Base-by-base conservation (phyloP, 2,329 filamentous ascomycete species). In the Hypoxylon sp. region DNA sequence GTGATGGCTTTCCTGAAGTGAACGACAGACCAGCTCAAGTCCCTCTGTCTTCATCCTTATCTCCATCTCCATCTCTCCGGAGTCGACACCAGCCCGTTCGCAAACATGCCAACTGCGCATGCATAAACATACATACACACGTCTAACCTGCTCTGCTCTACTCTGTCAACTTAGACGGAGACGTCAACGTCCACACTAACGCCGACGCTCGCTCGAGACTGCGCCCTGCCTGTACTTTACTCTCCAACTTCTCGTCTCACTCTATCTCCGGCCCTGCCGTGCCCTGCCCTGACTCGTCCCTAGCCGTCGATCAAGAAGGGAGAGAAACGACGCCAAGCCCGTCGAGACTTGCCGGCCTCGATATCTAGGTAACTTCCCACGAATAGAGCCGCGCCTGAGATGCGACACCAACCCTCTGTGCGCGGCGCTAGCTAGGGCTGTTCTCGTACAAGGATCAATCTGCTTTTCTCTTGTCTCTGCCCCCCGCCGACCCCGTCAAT, bases 271-370 rank as follows among this genome's bases (percentile, higher is more conserved):
- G 48, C 40, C 37, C 51, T 51, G 35, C 51, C 15, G 41, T 27
- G 48, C 45, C 21, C 27, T 29, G 24, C 15, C 24, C 24, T 29
- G 29, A 29, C 46, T 58, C 46, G 54, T 60, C 48, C 60, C 62
- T 61, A 61, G 57, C 56, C 51, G 61, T 35, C 65, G 61, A 68
- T 68, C 67, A 64, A 52, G 57, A 64, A 60, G 54, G 48, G 46
- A 46, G 55, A 58, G 63, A 65, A 64, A 65, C 62, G 56, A 46
- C 46, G 43, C 55, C 64, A 55, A 58, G 50, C 33, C 38, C 33
- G 21, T 23, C 37, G 40, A 31, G 48, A 58, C 58, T 62, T 47
- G 37, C 54, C 41, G 18, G 40, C 42, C 35, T 23, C 33, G 56
- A 60, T 62, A 48, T 48, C 52, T 35, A 31, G 46, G n/a, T n/a